These are phyloP conservation scores for Colletotrichum scovillei DNA, from an alignment of 2,329 filamentous ascomycete species.

Conservation along the genomic window DNA sequence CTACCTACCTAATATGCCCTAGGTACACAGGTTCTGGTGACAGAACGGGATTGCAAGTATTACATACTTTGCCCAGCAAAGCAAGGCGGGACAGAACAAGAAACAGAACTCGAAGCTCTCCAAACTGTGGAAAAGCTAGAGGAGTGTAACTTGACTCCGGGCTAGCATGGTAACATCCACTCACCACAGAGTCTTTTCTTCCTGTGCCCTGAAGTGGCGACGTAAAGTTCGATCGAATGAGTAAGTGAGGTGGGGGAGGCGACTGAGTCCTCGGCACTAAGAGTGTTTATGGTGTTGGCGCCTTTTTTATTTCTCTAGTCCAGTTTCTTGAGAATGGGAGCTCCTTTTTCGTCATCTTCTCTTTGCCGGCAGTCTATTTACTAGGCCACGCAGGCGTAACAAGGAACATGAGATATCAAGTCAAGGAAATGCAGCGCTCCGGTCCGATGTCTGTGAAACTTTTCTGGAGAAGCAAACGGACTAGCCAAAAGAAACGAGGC, in stretches of 20 bases:
- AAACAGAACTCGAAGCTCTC: constrained; percentile 21
- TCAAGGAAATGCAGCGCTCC: background rate
- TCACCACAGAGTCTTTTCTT: background rate
- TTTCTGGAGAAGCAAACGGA: background rate
- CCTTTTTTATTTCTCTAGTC: background rate
- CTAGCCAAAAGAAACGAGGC: background rate
- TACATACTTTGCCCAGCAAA: constrained; percentile 24
- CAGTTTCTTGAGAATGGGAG: background rate
- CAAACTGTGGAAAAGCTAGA: constrained; percentile 6
- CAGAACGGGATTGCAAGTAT: background rate
- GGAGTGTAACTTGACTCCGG: background rate
- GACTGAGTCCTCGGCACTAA: constrained; percentile 1
- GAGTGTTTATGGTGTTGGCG: constrained; percentile 8
- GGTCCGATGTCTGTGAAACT: background rate
- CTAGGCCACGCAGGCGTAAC: too few species aligned
- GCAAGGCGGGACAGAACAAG: constrained; percentile 27
- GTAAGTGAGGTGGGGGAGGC: constrained; percentile 22
- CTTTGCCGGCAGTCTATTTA: background rate
- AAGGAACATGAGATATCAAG: background rate
- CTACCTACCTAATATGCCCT: background rate
- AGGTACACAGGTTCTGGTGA: background rate
- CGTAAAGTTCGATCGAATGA: constrained; percentile 16
- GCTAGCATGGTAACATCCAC: background rate
- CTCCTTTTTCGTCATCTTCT: background rate
- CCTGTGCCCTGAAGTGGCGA: background rate